Evolutionary conservation across 805 yeast species (phyloP).

Genomic region (Kluyveromyces aestuarii): DNA sequence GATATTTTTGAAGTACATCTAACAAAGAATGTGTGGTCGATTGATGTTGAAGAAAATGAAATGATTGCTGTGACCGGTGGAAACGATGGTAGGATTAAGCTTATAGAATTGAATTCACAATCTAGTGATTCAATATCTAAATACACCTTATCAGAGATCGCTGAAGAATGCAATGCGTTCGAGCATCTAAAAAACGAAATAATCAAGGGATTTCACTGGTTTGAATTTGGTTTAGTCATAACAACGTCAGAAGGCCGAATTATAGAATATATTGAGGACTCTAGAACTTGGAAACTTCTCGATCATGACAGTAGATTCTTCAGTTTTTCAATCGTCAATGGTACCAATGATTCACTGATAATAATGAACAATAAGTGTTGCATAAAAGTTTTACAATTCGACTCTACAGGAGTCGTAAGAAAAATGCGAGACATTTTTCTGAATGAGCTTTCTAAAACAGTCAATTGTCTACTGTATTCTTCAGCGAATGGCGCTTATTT

Average conservation of each 20-base stretch:
- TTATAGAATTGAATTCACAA: constrained; percentile 42
- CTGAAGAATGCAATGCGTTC: constrained; percentile 16
- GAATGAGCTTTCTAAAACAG: constrained; percentile 35
- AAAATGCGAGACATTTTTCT: not conserved
- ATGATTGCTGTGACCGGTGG: constrained; percentile 76
- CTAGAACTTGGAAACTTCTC: constrained; percentile 23
- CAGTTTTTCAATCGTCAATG: constrained; percentile 37
- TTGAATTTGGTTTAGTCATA: constrained; percentile 37
- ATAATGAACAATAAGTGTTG: constrained; percentile 19
- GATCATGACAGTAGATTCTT: constrained; percentile 20
- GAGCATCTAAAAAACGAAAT: constrained; percentile 39
- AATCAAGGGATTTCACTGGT: constrained; percentile 50
- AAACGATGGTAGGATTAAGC: constrained; percentile 76
- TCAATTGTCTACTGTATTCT: constrained; percentile 37
- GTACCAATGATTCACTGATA: constrained; percentile 23
- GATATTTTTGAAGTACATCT: constrained; percentile 57
- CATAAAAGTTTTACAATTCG: constrained; percentile 4
- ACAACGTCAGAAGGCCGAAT: constrained; percentile 55
- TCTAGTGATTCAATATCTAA: constrained; percentile 15
- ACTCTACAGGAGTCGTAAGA: not conserved
- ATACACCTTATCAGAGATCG: constrained; percentile 30
- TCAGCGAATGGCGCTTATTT: constrained; percentile 27
- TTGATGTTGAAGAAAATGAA: constrained; percentile 40
- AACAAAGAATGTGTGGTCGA: constrained; percentile 85
- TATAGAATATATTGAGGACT: constrained; percentile 20